Evolutionary conservation across 2,329 filamentous ascomycete species (phyloP), one percentile per base, ranked within the genome.

Genomic region (Phaeosphaeria sp.): DNA sequence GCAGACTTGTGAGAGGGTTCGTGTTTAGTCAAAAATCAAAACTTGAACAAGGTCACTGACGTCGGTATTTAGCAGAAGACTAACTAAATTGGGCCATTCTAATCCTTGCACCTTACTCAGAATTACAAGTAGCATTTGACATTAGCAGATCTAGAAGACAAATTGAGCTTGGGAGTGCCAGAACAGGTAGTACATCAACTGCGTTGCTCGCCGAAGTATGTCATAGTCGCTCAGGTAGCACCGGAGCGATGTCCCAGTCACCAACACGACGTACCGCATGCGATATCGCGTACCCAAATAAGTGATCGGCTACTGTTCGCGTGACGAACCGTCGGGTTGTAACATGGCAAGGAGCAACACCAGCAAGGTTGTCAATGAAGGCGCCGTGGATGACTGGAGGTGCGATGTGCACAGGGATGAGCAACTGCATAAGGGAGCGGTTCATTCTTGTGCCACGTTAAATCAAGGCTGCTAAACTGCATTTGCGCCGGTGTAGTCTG

Each of bases 371-470:
- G 49, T 52, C 24, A 17, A 17, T 45, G 42, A 27, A 1, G n/a
- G 51, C 20, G 40, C 40, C 40, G 6, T 13, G 21, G 3, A 45
- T 17, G 49, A 44, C 49, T 18, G 21, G 25, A 52, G 40, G 50
- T 46, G 24, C 33, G 52, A 54, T 44, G 46, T 43, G 43, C 36
- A 24, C 52, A 54, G 46, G 52, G 52, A 33, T 54, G 36, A 36
- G 24, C 27, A 33, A 44, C 36, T 43, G 36, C 24, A 54, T 5
- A 8, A 49, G 52, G 21, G 36, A 27, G n/a, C 24, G 13, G 42
- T 52, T 51, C 33, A 33, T 20, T 39, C 18, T 25, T 53, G 18
- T 27, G 30, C 21, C 30, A 47, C 8, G 17, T 24, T 44, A 43
- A 44, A 43, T 18, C 45, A n/a, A 6, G n/a, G 36, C n/a, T 33